phyloP scores from a whole-genome alignment of 805 yeast species.

The Huiozyma naganishii region DNA sequence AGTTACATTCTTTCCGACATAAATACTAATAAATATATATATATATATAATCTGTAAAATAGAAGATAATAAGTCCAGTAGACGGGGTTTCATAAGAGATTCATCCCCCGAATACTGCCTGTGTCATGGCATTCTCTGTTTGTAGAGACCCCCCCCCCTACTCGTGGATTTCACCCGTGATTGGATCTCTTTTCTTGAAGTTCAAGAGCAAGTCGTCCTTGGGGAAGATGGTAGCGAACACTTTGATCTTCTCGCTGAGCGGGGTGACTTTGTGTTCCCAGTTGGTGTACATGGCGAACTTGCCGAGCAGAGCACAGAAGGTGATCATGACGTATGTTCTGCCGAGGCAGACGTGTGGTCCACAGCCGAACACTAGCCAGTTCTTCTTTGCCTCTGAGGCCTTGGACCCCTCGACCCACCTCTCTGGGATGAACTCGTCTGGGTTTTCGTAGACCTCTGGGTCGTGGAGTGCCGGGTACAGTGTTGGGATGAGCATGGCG shows the following conservation, averaged over 20 bases:
- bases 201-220: constrained; percentile 81
- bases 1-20: background rate
- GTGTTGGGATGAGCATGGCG: constrained; percentile 90
- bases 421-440: constrained; percentile 88
- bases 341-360: constrained; percentile 94
- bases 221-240: constrained; percentile 97
- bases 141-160: constrained; percentile 1
- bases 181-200: constrained; percentile 55
- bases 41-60: background rate
- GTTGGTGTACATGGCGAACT: constrained; percentile 72
- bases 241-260: constrained; percentile 82
- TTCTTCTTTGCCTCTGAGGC: constrained; percentile 72
- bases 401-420: constrained; percentile 77
- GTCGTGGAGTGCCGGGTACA: constrained; percentile 93
- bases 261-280: constrained; percentile 76
- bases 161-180: constrained; percentile 25
- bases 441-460: constrained; percentile 95
- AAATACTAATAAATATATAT: too few species aligned
- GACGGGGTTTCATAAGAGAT: background rate
- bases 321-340: constrained; percentile 87
- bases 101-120: too few species aligned
- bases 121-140: too few species aligned
- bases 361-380: constrained; percentile 96
- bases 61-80: constrained; percentile 1
- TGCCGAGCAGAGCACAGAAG: constrained; percentile 84